Evolutionary conservation across 2,329 filamentous ascomycete genomes (phyloP).

Genomic region (Aureobasidium vineae): DNA sequence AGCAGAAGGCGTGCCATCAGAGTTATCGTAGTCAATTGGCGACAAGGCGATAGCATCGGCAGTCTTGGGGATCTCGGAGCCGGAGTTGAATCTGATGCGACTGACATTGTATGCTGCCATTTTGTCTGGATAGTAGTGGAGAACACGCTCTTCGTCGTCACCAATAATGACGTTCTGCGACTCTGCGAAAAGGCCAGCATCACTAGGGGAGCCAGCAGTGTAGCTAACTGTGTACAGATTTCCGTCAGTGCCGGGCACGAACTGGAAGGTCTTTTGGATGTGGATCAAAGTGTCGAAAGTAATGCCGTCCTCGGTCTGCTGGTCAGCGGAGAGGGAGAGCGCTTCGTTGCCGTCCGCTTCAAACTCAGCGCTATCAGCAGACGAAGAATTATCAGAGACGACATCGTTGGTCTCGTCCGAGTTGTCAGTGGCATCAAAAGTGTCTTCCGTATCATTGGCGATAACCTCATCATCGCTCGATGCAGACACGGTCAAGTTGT

Average conservation of each 20-base stretch:
- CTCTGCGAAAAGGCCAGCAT: background rate
- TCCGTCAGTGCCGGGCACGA: conserved; percentile 8
- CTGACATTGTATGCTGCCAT: conserved; percentile 19
- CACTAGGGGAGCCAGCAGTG: background rate
- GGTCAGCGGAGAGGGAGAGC: background rate
- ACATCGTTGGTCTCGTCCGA: background rate
- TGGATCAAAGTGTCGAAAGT: background rate
- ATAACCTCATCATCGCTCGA: background rate
- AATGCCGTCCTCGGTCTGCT: conserved; percentile 5
- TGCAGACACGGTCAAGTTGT: background rate
- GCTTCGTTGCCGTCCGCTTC: background rate
- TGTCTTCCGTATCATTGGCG: background rate
- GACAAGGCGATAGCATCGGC: conserved; percentile 14
- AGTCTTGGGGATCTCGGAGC: background rate
- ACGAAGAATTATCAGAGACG: background rate
- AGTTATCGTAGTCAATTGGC: conserved; percentile 10
- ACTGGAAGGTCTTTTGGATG: background rate
- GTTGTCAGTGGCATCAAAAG: background rate
- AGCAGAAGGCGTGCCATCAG: background rate
- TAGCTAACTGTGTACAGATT: background rate
- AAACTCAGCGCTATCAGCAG: background rate
- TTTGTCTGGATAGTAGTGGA: conserved; percentile 17
- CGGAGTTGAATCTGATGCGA: conserved; percentile 16
- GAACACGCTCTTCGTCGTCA: conserved; percentile 4
- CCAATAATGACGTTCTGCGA: conserved; percentile 1